Base-by-base conservation (phyloP, 2,329 filamentous ascomycete species). In the Cyphellophora europaea region DNA sequence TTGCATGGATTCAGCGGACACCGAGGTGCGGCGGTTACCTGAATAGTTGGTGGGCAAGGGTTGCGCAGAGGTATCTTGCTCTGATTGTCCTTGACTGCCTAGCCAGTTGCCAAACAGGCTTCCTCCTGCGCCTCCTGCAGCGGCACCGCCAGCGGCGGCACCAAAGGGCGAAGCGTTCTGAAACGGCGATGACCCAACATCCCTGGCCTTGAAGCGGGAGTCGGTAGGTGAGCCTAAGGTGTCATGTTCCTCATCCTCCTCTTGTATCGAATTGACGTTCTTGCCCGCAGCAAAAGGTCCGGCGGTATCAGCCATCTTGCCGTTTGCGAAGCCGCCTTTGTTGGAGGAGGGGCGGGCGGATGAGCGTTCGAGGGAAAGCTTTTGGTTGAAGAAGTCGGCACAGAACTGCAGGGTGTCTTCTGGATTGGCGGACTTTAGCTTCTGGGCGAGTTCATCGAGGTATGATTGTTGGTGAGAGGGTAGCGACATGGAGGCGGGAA, bases 1-100 rank as follows among this genome's bases (percentile, higher is more conserved):
- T 59, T 94, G 93, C 53, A 96, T 71, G 2, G 89, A 95, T 63
- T 98, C 91, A 33, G 91, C 91, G 27, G 91, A 96, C 35, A 98
- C 91, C 3, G 91, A 96, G 25, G 88, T 95, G 51, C 91, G 84
- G 45, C 91, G 82, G 50, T 77, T 83, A 23, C 41, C 45, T 59
- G 93, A 93, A 65, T 95, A 96, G 58, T 96, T 88, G 49, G 76
- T 82, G 37, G 91, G 91, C 54, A 94, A 21, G n/a, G 42, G 35
- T 30, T 45, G 43, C 19, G 43, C 34, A 27, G 43, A 44, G 32
- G 36, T 85, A 50, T 76, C 78, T 47, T 84, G 36, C 25, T 46
- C 44, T 30, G 36, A 33, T 18, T 41, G 25, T n/a, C 32, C 42
- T 15, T 40, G 33, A 12, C 30, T 35, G 25, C 46, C 46, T 30